Evolutionary conservation across 2,329 filamentous ascomycete species (phyloP).

Genomic region (Exophiala sp.): DNA sequence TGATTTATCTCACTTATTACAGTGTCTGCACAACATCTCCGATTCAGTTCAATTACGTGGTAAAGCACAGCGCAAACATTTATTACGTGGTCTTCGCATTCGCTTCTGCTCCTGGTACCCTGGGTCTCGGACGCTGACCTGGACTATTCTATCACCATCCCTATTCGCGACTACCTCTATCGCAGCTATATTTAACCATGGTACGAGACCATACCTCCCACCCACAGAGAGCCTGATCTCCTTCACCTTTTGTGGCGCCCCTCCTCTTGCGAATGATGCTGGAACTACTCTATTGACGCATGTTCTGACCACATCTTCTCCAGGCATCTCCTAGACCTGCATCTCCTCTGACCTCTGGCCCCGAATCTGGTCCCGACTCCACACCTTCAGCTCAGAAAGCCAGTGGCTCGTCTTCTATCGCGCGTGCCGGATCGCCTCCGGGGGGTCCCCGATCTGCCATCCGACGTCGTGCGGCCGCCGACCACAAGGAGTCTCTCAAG

Average conservation of each 20-base stretch:
- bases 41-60: no score
- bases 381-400: slow-evolving; percentile 47
- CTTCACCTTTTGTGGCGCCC: not conserved
- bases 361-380: slow-evolving; percentile 43
- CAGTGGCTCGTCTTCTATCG: slow-evolving; percentile 62
- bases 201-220: not conserved
- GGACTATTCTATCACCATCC: not conserved
- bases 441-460: slow-evolving; percentile 94
- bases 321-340: slow-evolving; percentile 31
- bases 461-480: slow-evolving; percentile 87
- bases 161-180: not conserved
- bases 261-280: not conserved
- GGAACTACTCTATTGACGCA: not conserved
- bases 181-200: not conserved
- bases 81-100: no score
- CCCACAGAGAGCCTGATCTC: not conserved
- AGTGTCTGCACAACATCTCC: no score
- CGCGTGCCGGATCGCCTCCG: slow-evolving; percentile 77
- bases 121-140: not conserved
- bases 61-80: no score
- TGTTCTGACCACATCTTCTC: not conserved
- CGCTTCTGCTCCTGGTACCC: no score
- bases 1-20: not conserved
- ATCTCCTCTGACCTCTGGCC: slow-evolving; percentile 42
- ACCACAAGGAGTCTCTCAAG: slow-evolving; percentile 94